Conservation (phyloP, 2,329 filamentous ascomycete genomes). For the Acrodontium crateriforme region DNA sequence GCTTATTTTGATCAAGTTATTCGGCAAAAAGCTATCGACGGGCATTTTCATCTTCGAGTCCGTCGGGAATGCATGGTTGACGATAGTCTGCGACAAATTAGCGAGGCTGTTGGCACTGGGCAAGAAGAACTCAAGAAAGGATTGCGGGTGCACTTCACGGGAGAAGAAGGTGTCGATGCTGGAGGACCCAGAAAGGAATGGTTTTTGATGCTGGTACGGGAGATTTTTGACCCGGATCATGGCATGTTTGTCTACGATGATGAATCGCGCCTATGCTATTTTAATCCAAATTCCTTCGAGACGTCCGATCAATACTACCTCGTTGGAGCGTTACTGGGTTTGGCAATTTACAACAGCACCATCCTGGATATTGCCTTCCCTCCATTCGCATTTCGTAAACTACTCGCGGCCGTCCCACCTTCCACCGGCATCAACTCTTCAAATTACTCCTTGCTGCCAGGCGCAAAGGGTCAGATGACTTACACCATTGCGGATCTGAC, state of each 20-base stretch:
- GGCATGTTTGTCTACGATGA: slow-evolving; percentile 90
- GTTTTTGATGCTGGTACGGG: slow-evolving; percentile 77
- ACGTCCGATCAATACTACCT: slow-evolving; percentile 86
- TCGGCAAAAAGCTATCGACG: slow-evolving; percentile 54
- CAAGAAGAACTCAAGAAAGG: slow-evolving; percentile 84
- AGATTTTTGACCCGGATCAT: slow-evolving; percentile 83
- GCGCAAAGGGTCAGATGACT: slow-evolving; percentile 38
- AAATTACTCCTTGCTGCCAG: slow-evolving; percentile 23
- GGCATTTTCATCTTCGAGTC: slow-evolving; percentile 60
- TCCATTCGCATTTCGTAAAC: slow-evolving; percentile 78
- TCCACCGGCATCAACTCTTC: slow-evolving; percentile 43
- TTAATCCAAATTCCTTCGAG: slow-evolving; percentile 81
- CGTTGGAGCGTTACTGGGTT: slow-evolving; percentile 71
- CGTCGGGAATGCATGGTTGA: slow-evolving; percentile 77
- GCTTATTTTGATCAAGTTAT: slow-evolving; percentile 86
- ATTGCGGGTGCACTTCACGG: slow-evolving; percentile 68
- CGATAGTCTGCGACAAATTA: slow-evolving; percentile 72
- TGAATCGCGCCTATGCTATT: slow-evolving; percentile 82
- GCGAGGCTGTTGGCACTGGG: slow-evolving; percentile 67
- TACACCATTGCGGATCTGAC: slow-evolving; percentile 72
- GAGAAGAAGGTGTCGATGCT: slow-evolving; percentile 83
- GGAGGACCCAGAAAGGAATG: slow-evolving; percentile 86
- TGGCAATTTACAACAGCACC: slow-evolving; percentile 90
- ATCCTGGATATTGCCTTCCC: slow-evolving; percentile 81
- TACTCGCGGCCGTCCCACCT: slow-evolving; percentile 62